These are phyloP conservation scores for Arthrocladium fulminans DNA, from an alignment of 2,329 filamentous ascomycete species.

Conservation along the genomic window DNA sequence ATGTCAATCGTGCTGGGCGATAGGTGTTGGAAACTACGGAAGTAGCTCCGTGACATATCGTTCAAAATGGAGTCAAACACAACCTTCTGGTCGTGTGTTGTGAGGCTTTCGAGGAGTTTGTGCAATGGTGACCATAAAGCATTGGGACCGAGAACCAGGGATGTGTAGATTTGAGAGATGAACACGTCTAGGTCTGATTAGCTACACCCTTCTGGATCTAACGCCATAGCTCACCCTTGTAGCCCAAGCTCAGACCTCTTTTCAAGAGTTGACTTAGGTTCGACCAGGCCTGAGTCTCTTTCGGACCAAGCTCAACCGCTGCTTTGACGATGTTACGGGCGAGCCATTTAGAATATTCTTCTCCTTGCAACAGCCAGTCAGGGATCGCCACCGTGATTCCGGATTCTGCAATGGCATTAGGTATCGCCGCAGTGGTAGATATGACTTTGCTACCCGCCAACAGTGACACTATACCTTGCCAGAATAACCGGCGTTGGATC, in stretches of 20 bases:
- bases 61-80: constrained; percentile 39
- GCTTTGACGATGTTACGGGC: constrained; percentile 51
- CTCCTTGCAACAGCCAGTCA: constrained; percentile 58
- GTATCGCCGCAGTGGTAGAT: constrained; percentile 40
- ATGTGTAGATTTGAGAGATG: constrained; percentile 32
- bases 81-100: constrained; percentile 41
- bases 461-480: constrained; percentile 55
- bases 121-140: constrained; percentile 27
- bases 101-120: constrained; percentile 35
- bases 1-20: constrained; percentile 10
- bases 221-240: constrained; percentile 47
- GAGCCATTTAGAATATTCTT: constrained; percentile 62
- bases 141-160: constrained; percentile 29
- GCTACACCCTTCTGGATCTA: constrained; percentile 11
- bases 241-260: constrained; percentile 61
- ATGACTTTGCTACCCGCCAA: constrained; percentile 53
- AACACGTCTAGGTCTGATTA: constrained; percentile 29
- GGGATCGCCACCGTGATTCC: not conserved
- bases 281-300: constrained; percentile 23
- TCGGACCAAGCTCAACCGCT: constrained; percentile 33
- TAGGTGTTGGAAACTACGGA: constrained; percentile 21
- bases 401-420: constrained; percentile 25
- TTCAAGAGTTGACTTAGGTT: constrained; percentile 40
- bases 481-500: constrained; percentile 37
- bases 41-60: constrained; percentile 35